Conservation (phyloP, 805 yeast species). For the Teunomyces pallodes region DNA sequence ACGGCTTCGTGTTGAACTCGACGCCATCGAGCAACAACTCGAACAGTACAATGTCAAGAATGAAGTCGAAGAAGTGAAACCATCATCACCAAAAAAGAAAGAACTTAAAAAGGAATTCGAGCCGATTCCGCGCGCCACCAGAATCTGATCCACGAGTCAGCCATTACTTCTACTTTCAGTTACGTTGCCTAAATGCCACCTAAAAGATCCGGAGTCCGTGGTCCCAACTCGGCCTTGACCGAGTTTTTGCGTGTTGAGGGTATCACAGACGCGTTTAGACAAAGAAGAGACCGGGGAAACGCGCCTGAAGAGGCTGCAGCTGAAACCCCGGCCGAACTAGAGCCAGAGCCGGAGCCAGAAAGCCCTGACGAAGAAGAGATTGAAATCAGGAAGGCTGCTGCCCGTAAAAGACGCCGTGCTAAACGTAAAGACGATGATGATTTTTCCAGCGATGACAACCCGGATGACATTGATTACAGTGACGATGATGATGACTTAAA, state of each 20-base stretch:
- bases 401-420: constrained; percentile 41
- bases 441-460: constrained; percentile 30
- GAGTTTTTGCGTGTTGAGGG: constrained; percentile 88
- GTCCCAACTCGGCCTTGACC: constrained; percentile 86
- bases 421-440: constrained; percentile 17
- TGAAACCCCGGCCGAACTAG: not conserved
- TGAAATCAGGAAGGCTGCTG: constrained; percentile 32
- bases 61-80: constrained; percentile 3
- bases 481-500: constrained; percentile 24
- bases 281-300: constrained; percentile 18
- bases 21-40: constrained; percentile 22
- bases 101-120: not conserved
- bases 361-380: constrained; percentile 22
- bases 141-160: too few relatives aligned
- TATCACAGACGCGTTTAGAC: constrained; percentile 75
- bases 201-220: constrained; percentile 32
- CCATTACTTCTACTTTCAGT: too few relatives aligned
- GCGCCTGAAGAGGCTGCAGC: constrained; percentile 22
- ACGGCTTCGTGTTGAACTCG: constrained; percentile 32
- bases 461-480: constrained; percentile 27
- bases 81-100: not conserved
- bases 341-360: too few relatives aligned
- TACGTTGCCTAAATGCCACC: not conserved
- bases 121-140: not conserved
- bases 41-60: constrained; percentile 8